phyloP scores from a whole-genome alignment of 2,329 filamentous ascomycete species.

The Colletotrichum sublineola region DNA sequence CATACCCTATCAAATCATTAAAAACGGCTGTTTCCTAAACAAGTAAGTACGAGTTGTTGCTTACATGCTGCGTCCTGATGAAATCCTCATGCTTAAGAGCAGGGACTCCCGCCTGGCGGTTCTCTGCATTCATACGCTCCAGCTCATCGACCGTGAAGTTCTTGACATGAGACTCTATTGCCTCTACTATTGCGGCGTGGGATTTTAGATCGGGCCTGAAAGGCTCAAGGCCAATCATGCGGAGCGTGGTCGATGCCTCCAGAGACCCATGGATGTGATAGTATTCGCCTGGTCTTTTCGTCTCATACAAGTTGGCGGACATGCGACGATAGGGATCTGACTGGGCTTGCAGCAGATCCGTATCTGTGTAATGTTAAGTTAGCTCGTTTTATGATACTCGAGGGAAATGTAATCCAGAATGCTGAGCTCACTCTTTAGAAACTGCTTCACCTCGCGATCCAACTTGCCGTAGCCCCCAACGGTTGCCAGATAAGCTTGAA shows the following conservation, averaged over 20 bases:
- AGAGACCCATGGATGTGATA: constrained; percentile 83
- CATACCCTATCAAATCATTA: constrained; percentile 56
- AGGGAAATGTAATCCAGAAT: neutral
- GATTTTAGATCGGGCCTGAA: constrained; percentile 71
- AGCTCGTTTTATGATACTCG: neutral
- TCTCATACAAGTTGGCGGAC: constrained; percentile 79
- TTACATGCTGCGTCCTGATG: constrained; percentile 61
- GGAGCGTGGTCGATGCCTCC: constrained; percentile 76
- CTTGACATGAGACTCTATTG: constrained; percentile 71
- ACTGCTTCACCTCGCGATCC: constrained; percentile 50
- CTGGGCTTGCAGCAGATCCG: constrained; percentile 78
- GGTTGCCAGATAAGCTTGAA: constrained; percentile 52
- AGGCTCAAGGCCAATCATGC: constrained; percentile 77
- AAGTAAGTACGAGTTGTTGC: constrained; percentile 7
- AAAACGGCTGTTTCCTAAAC: constrained; percentile 43
- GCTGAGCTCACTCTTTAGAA: constrained; percentile 49
- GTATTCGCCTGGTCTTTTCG: constrained; percentile 74
- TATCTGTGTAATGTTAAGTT: constrained; percentile 63
- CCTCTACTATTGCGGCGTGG: constrained; percentile 69
- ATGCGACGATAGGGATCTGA: constrained; percentile 79
- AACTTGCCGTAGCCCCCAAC: constrained; percentile 56
- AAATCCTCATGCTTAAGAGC: constrained; percentile 73
- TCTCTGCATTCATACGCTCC: constrained; percentile 67
- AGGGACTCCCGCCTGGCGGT: constrained; percentile 71
- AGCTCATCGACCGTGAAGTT: constrained; percentile 67